Evolutionary conservation across 1,284 basidiomycete genomes (phyloP).

Genomic region (Cutaneotrichosporon cutaneum): DNA sequence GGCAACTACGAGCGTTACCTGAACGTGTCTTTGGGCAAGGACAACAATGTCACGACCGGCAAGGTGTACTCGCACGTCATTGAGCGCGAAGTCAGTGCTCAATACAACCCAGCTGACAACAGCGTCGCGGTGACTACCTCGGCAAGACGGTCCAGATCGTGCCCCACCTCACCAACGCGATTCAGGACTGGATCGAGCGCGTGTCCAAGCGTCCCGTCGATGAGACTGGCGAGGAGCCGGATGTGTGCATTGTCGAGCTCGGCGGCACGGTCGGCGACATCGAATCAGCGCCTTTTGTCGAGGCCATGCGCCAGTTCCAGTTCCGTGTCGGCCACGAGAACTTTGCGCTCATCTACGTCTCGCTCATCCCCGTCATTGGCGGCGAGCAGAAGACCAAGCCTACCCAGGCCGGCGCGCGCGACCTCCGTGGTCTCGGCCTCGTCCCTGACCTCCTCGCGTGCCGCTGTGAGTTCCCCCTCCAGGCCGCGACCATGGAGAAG

Average conservation of each 20-base stretch:
- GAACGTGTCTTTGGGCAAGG: slow-evolving; percentile 85
- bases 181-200: slow-evolving; percentile 98
- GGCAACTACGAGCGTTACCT: slow-evolving; percentile 99
- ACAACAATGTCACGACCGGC: slow-evolving; percentile 98
- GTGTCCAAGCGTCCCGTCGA: slow-evolving; percentile 93
- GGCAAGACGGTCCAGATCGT: slow-evolving; percentile 99
- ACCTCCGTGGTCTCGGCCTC: slow-evolving; percentile 87
- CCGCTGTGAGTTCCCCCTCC: slow-evolving; percentile 67
- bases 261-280: slow-evolving; percentile 96
- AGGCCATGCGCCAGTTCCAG: slow-evolving; percentile 99
- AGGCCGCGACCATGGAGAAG: slow-evolving; percentile 84
- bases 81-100: slow-evolving; percentile 69
- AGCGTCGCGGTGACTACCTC: slow-evolving; percentile 90
- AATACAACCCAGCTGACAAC: slow-evolving; percentile 42
- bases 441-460: slow-evolving; percentile 96
- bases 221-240: slow-evolving; percentile 87
- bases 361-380: slow-evolving; percentile 96
- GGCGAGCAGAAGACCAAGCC: slow-evolving; percentile 99
- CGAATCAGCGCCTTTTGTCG: slow-evolving; percentile 94
- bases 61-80: slow-evolving; percentile 98
- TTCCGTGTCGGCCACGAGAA: slow-evolving; percentile 97
- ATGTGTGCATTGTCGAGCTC: slow-evolving; percentile 97
- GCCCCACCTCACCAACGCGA: slow-evolving; percentile 93
- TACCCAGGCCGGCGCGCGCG: slow-evolving; percentile 94
- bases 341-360: slow-evolving; percentile 96